Evolutionary conservation across 345 rosid genomes (phyloP), one percentile per base, ranked within the genome.

Genomic region (Sisymbrium irio): DNA sequence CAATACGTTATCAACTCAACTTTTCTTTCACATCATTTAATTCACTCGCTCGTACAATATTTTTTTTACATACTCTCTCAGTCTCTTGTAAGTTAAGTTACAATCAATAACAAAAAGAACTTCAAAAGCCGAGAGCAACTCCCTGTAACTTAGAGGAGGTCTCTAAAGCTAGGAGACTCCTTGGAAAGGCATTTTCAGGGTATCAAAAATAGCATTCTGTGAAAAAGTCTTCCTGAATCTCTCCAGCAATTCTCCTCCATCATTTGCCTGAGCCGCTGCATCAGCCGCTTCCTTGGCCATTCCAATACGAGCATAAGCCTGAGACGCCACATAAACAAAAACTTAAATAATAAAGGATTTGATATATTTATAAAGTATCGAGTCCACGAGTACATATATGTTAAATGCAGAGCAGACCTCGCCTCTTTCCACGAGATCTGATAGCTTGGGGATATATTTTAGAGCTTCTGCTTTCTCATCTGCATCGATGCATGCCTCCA

Each of bases 251-350:
- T 92, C 99, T 80, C 96, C 99, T 81, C 96, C 97, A 71, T 95
- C 97, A 76, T 89, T 88, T 30, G 97, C 93, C 72, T 88, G 97
- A 67, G 95, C 87, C 10, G 99, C 99, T 67, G 97, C 96, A 75
- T 91, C 97, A 13, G 97, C 98, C 13, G 98, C 97, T 83, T 95
- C 99, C 82, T 95, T 92, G 3, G 97, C 97, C 97, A 95, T 92
- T 65, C 94, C 99, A 53, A 95, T 87, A 75, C 92, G 87, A 73
- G 97, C 97, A 76, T 85, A 95, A 39, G 97, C 88, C 99, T 95
- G 80, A 47, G 79, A 39, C 13, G 6, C 42, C 42, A 56, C n/a
- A 15, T 25, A 13, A 67, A 40, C 20, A 56, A n/a, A 42, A 53
- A 17, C n/a, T 70, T 66, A 40, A n/a, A n/a, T 20, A 74, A 10